Conservation (phyloP, 768 basidiomycete genomes). For the Suillus ampliporus region DNA sequence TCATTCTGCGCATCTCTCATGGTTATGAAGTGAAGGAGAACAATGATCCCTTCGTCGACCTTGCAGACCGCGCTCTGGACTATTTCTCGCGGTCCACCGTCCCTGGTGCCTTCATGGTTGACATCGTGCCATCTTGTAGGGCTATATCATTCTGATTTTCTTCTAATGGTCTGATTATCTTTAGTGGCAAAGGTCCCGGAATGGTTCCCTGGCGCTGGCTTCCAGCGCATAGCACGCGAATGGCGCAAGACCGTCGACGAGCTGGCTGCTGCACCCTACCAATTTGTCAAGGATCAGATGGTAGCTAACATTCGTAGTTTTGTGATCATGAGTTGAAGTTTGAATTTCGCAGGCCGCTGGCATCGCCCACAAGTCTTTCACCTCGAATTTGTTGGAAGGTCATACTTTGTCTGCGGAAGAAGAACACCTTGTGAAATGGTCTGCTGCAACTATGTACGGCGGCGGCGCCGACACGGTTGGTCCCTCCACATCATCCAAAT, state of each 20-base stretch:
- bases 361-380: constrained; percentile 54
- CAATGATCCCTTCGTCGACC: constrained; percentile 53
- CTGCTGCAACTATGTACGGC: constrained; percentile 42
- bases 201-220: constrained; percentile 64
- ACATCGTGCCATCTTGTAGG: constrained; percentile 52
- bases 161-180: background rate
- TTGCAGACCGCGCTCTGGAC: constrained; percentile 56
- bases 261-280: constrained; percentile 62
- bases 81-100: constrained; percentile 56
- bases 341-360: constrained; percentile 54
- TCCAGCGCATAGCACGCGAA: constrained; percentile 54
- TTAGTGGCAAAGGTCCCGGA: constrained; percentile 53
- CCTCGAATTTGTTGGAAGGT: constrained; percentile 61
- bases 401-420: constrained; percentile 57
- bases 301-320: constrained; percentile 36
- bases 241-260: constrained; percentile 62
- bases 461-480: constrained; percentile 21
- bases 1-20: constrained; percentile 60
- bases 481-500: background rate
- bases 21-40: constrained; percentile 62
- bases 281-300: constrained; percentile 67
- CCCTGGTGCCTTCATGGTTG: constrained; percentile 57
- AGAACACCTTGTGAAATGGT: constrained; percentile 68
- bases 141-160: background rate
- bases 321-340: no score